Base-by-base conservation (phyloP, 2,329 filamentous ascomycete species). In the Neodidymelliopsis sp. region DNA sequence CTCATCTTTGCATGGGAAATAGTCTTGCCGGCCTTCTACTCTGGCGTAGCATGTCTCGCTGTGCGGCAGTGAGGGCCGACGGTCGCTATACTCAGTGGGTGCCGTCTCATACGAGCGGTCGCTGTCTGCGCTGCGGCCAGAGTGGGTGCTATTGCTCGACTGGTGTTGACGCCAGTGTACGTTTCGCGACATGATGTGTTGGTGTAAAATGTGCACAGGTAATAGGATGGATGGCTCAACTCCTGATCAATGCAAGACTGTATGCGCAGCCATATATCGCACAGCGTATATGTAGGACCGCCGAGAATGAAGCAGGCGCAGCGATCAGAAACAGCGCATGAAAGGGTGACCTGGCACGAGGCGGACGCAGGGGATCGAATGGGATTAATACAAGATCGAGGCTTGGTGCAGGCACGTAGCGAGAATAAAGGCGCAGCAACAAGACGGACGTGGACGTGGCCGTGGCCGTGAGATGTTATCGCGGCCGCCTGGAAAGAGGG, bases 61-160 rank as follows among this genome's bases (percentile, higher is more conserved):
- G 45, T 64, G 65, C n/a, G 58, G 49, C 18, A 71, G 55, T 7
- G 64, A 53, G 8, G 69, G 66, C 10, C 63, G 53, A 18, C 56
- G 48, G 52, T 60, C 59, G 54, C 66, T 71, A 53, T 70, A 72
- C 34, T 71, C 69, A 28, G 69, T 70, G 20, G 69, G 63, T 15
- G 63, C 65, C 3, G 68, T 72, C 29, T 69, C 66, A 53, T 66
- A 65, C 36, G 70, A 70, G 31, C 59, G 65, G 28, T 60, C 60
- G 54, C 65, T 67, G 44, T 57, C 56, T 40, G 59, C 62, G 60
- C 67, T 72, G 51, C 62, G 63, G 37, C 49, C 60, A 13, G 66
- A 68, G 30, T 59, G 47, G 42, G 62, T 65, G 54, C 63, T 69
- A 49, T 66, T 57, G 50, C 66, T 69, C n/a, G 67, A 67, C 45